Percentiles rank a stretch among this genome's conserved stretches.
phyloP scores from a whole-genome alignment of 768 basidiomycete genomes.

The Naematelia aurantialba region DNA sequence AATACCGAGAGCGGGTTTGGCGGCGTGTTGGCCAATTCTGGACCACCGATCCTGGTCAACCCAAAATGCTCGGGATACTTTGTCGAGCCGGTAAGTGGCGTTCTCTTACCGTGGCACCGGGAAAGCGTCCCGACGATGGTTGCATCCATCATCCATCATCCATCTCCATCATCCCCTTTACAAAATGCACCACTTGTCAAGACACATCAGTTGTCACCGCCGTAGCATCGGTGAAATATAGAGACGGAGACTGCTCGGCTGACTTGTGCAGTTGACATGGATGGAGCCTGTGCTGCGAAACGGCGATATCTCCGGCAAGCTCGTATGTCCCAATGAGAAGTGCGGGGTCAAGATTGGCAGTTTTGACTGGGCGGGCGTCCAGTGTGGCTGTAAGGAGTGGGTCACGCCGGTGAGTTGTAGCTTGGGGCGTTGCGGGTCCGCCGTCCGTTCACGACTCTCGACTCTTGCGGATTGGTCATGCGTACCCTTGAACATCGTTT shows the following conservation, averaged over 20 bases:
- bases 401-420: slow-evolving; percentile 69
- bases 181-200: not conserved
- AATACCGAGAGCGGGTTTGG: slow-evolving; percentile 8
- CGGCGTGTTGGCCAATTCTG: slow-evolving; percentile 11
- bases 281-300: slow-evolving; percentile 76
- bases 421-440: not conserved
- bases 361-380: slow-evolving; percentile 93
- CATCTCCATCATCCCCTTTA: not conserved
- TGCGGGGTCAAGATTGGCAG: slow-evolving; percentile 89
- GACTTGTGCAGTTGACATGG: slow-evolving; percentile 97
- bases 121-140: too few relatives aligned
- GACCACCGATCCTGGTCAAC: slow-evolving; percentile 58
- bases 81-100: slow-evolving; percentile 75
- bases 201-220: not conserved
- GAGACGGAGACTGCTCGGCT: too few relatives aligned
- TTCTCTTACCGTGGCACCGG: too few relatives aligned
- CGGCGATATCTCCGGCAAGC: slow-evolving; percentile 82
- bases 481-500: not conserved
- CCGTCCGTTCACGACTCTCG: not conserved
- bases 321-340: slow-evolving; percentile 84
- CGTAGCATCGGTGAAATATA: too few relatives aligned
- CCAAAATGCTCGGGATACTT: slow-evolving; percentile 94
- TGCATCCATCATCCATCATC: too few relatives aligned
- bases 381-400: slow-evolving; percentile 89
- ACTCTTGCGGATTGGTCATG: not conserved